These are phyloP conservation scores for Diaporthe vexans DNA, from an alignment of 2,329 filamentous ascomycete genomes.

Conservation along the genomic window DNA sequence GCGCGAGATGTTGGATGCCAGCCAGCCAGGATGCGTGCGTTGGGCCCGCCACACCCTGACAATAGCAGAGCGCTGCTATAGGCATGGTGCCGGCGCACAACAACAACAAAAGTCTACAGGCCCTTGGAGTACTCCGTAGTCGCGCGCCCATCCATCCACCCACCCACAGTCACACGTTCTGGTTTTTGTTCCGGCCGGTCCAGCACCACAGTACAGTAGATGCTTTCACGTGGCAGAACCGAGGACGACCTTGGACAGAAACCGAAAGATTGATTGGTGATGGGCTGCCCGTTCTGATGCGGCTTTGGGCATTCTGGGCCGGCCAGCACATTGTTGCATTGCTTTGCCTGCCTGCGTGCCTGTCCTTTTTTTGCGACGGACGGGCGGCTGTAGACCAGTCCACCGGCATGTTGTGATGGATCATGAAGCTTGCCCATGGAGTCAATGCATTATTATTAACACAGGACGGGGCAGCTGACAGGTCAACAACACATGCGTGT, in stretches of 20 bases:
- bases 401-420: background rate
- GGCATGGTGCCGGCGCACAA: background rate
- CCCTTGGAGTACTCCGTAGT: background rate
- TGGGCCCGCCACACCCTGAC: background rate
- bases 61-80: background rate
- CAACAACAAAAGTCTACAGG: too few species aligned
- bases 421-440: background rate
- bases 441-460: background rate
- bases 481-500: too few species aligned
- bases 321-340: slow-evolving; percentile 14
- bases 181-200: background rate
- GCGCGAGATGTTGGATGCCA: background rate
- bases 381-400: background rate
- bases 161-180: slow-evolving; percentile 8
- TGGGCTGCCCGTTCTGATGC: background rate
- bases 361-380: too few species aligned
- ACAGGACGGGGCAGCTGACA: too few species aligned
- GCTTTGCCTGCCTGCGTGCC: background rate
- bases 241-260: background rate
- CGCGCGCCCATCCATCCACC: background rate
- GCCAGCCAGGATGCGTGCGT: background rate
- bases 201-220: too few species aligned
- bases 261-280: background rate
- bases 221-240: slow-evolving; percentile 26
- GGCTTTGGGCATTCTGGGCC: background rate